These are phyloP conservation scores for Lactarius pseudohatsudake DNA, from an alignment of 768 basidiomycete genomes.

Conservation along the genomic window DNA sequence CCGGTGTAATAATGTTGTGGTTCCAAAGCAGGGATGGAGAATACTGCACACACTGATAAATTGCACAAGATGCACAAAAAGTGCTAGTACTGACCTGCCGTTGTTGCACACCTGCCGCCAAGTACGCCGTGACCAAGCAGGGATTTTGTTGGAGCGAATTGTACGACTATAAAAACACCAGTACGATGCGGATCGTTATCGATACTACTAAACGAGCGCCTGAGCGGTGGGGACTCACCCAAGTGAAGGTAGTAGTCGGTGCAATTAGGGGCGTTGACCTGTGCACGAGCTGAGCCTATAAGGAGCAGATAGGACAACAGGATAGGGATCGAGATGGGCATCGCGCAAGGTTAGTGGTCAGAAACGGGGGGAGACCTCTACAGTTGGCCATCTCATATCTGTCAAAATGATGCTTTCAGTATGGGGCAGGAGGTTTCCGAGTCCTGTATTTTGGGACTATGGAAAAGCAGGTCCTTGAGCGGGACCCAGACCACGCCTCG, in stretches of 20 bases:
- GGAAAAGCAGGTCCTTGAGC: not conserved
- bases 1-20: slow-evolving; percentile 21
- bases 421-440: not conserved
- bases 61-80: not conserved
- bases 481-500: not conserved
- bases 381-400: slow-evolving; percentile 1
- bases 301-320: not conserved
- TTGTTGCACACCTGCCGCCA: slow-evolving; percentile 14
- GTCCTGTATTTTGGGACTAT: not conserved
- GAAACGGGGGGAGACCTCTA: not conserved
- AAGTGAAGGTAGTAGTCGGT: not conserved
- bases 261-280: slow-evolving; percentile 16
- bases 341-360: not conserved
- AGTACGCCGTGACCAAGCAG: slow-evolving; percentile 12
- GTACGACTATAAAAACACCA: slow-evolving; percentile 1
- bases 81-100: slow-evolving; percentile 12
- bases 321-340: not conserved
- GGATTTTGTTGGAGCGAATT: slow-evolving; percentile 24
- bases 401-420: not conserved
- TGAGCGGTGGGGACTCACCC: slow-evolving; percentile 16
- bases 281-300: not conserved
- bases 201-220: not conserved
- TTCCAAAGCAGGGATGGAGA: slow-evolving; percentile 1
- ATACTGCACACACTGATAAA: slow-evolving; percentile 5
- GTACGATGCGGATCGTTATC: not conserved